phyloP scores from a whole-genome alignment of 192 early-diverging fungal species.

The Backusella liffmaniae region DNA sequence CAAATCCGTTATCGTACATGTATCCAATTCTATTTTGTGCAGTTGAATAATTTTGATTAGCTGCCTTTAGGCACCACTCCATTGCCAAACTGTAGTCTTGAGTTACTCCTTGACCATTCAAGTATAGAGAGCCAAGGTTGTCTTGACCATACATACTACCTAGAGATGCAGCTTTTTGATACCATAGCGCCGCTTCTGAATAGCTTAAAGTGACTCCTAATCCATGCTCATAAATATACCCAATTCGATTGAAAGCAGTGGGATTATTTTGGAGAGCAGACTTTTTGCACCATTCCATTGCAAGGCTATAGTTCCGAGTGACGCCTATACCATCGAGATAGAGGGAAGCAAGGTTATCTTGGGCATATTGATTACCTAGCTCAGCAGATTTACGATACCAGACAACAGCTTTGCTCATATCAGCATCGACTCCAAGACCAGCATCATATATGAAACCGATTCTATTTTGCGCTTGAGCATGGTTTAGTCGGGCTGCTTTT shows the following conservation, averaged over 20 bases:
- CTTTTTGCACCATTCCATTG: constrained; percentile 56
- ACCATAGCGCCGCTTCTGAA: constrained; percentile 49
- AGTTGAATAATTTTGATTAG: constrained; percentile 70
- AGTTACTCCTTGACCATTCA: not conserved
- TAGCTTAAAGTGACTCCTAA: constrained; percentile 61
- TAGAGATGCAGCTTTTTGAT: constrained; percentile 47
- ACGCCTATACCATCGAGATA: constrained; percentile 61
- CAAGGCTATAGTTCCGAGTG: constrained; percentile 42
- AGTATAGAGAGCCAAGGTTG: not conserved
- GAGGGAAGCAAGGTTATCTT: constrained; percentile 76
- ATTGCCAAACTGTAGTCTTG: constrained; percentile 56
- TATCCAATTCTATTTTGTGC: constrained; percentile 82
- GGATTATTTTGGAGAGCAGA: constrained; percentile 57
- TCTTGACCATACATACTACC: constrained; percentile 55
- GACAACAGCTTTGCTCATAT: constrained; percentile 22
- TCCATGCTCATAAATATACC: constrained; percentile 84
- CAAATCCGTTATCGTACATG: constrained; percentile 75
- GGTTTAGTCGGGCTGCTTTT: constrained; percentile 60
- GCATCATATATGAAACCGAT: constrained; percentile 49
- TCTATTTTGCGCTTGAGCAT: constrained; percentile 50
- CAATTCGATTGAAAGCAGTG: constrained; percentile 59
- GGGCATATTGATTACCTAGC: constrained; percentile 50
- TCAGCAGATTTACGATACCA: constrained; percentile 41
- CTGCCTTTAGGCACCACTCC: constrained; percentile 62
- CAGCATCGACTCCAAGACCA: constrained; percentile 30